Base-by-base conservation (phyloP, 495 filamentous ascomycete genomes). In the Hypoxylon fragiforme region DNA sequence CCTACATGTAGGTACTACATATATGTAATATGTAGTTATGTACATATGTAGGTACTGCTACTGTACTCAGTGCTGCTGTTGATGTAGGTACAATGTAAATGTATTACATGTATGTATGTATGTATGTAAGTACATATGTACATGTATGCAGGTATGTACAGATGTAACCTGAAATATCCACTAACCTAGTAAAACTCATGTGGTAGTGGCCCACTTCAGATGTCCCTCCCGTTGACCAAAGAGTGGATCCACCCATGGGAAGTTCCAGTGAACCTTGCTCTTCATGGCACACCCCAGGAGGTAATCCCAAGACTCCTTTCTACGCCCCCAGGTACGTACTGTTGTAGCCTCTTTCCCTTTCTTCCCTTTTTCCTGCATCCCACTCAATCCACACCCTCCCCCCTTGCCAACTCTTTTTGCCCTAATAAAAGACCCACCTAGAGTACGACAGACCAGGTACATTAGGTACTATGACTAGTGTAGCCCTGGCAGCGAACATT, bases 251-350 rank as follows among this genome's bases (percentile, higher is more conserved):
- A n/a, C n/a, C n/a, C n/a, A n/a, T n/a, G n/a, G n/a, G n/a, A n/a
- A n/a, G n/a, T n/a, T n/a, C n/a, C n/a, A n/a, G n/a, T n/a, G n/a
- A n/a, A n/a, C n/a, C n/a, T n/a, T n/a, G n/a, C n/a, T n/a, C n/a
- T n/a, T n/a, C n/a, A n/a, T n/a, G n/a, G n/a, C n/a, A n/a, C n/a
- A n/a, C n/a, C n/a, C n/a, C n/a, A n/a, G n/a, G n/a, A n/a, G n/a
- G n/a, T n/a, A n/a, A n/a, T n/a, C n/a, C n/a, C n/a, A 7, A 36
- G 1, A 36, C 50, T 28, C 37, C 26, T 44, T 16, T 9, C 16
- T 22, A 34, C 37, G 15, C 45, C 36, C 51, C 43, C 22, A 28
- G 22, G 46, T 51, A 51, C 46, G 54, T 57, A 44, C 20, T n/a
- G 2, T 32, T 7, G 14, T 37, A 46, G 19, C 46, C 30, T 38